Evolutionary conservation across 2,329 filamentous ascomycete genomes (phyloP).

Genomic region (Ascomycota sp.): DNA sequence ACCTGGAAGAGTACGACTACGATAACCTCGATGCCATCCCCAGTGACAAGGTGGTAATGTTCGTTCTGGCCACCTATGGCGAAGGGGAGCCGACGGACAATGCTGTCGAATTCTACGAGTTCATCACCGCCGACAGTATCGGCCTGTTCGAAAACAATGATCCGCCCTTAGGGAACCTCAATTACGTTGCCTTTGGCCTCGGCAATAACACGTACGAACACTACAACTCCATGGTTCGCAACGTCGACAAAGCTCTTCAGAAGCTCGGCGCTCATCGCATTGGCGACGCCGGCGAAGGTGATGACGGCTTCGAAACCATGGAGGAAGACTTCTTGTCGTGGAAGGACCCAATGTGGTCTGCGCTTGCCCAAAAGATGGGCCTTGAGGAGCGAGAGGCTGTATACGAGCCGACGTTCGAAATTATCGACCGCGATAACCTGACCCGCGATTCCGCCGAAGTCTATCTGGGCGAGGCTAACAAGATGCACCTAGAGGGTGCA

Average conservation of each 20-base stretch:
- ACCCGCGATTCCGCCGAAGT: conserved; percentile 59
- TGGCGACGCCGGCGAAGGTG: conserved; percentile 78
- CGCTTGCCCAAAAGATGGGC: conserved; percentile 62
- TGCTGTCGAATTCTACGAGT: conserved; percentile 97
- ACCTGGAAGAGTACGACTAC: conserved; percentile 93
- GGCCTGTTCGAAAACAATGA: conserved; percentile 59
- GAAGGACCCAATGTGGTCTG: conserved; percentile 98
- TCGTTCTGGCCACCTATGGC: conserved; percentile 90
- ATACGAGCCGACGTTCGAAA: conserved; percentile 80
- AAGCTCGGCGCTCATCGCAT: conserved; percentile 72
- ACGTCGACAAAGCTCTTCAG: conserved; percentile 61
- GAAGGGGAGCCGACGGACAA: conserved; percentile 98
- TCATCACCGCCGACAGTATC: conserved; percentile 64
- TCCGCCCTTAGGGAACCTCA: conserved; percentile 59
- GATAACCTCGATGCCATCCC: conserved; percentile 82
- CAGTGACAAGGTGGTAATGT: conserved; percentile 80
- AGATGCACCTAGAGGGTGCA: conserved; percentile 73
- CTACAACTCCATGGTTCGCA: conserved; percentile 96
- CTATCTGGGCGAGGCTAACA: conserved; percentile 90
- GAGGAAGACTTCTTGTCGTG: conserved; percentile 97
- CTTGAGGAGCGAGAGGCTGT: conserved; percentile 89
- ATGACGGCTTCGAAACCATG: conserved; percentile 97
- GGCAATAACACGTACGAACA: conserved; percentile 99
- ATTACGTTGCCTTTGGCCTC: conserved; percentile 87
- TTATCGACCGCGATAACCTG: conserved; percentile 57